Evolutionary conservation across 345 rosid genomes (phyloP).

Genomic region (Eucalyptus rudis): DNA sequence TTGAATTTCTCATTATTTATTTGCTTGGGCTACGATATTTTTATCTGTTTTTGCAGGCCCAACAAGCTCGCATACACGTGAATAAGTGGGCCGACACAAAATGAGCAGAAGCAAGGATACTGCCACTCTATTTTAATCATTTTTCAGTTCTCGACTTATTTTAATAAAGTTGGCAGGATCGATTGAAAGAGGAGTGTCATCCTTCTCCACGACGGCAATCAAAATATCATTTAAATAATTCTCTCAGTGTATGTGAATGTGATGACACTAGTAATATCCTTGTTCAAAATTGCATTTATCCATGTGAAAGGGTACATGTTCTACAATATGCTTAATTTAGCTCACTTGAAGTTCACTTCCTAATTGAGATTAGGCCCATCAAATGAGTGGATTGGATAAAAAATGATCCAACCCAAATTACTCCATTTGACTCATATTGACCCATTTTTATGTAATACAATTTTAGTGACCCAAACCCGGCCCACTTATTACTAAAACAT

Average conservation of each 20-base stretch:
- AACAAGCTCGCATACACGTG: constrained; percentile 43
- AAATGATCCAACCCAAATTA: neutral
- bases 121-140: neutral
- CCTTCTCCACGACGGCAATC: neutral
- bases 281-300: neutral
- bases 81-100: constrained; percentile 35
- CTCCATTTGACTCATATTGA: neutral
- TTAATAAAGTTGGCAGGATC: neutral
- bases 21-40: neutral
- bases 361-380: neutral
- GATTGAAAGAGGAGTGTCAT: neutral
- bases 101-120: neutral
- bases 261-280: neutral
- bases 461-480: neutral
- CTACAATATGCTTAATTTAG: neutral
- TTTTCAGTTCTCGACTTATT: neutral
- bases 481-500: neutral
- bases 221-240: neutral
- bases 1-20: neutral
- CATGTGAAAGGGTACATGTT: neutral
- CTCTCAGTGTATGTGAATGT: neutral
- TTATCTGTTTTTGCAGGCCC: constrained; percentile 35
- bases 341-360: neutral
- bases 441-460: neutral
- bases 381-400: neutral